These are phyloP conservation scores for sunflower (Helianthus annuus) DNA, from an alignment of 129 eudicot species.

Conservation along the genomic window DNA sequence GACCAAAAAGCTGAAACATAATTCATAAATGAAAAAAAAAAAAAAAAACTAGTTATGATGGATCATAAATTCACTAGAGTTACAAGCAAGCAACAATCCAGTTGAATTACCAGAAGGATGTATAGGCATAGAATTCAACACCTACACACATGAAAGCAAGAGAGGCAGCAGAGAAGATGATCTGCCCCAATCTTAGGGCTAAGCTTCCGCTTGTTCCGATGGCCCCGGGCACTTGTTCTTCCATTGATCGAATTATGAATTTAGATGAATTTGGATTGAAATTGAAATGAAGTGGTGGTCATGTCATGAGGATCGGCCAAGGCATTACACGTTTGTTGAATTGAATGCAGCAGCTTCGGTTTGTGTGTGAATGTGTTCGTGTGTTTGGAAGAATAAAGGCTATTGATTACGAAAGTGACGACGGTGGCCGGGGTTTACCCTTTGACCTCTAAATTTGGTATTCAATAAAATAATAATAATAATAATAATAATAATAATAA, in stretches of 20 bases:
- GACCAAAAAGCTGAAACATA: constrained; percentile 70
- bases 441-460: too few relatives aligned
- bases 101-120: constrained; percentile 74
- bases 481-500: too few relatives aligned
- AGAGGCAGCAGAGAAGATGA: constrained; percentile 76
- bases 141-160: constrained; percentile 84
- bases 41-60: constrained; percentile 19
- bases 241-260: constrained; percentile 11
- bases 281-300: not conserved
- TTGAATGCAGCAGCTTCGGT: too few relatives aligned
- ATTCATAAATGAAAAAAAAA: constrained; percentile 6
- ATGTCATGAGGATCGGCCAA: constrained; percentile 2
- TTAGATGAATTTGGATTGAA: constrained; percentile 10
- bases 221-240: constrained; percentile 78
- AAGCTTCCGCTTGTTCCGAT: constrained; percentile 91
- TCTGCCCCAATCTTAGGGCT: constrained; percentile 86
- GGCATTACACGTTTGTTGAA: constrained; percentile 34
- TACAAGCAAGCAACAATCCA: too few relatives aligned
- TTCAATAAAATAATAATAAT: too few relatives aligned
- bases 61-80: not conserved
- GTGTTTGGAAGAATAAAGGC: too few relatives aligned
- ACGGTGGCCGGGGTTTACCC: too few relatives aligned
- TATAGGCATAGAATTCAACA: constrained; percentile 74
- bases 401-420: too few relatives aligned
- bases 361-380: too few relatives aligned